Evolutionary conservation across 805 yeast genomes (phyloP).

Genomic region (Saccharomyces jurei): DNA sequence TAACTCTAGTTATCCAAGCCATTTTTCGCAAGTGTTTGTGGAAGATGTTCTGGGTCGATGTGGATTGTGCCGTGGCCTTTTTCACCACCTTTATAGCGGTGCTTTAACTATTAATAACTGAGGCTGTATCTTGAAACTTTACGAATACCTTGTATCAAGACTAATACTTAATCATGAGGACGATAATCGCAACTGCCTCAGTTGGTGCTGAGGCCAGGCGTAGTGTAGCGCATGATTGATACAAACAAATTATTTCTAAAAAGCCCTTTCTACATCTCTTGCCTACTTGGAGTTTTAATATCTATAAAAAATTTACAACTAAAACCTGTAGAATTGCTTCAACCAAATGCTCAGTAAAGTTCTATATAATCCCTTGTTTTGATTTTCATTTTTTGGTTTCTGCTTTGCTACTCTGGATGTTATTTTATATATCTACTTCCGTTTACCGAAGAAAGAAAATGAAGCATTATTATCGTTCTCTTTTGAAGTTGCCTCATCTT

Average conservation of each 20-base stretch:
- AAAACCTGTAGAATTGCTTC: background rate
- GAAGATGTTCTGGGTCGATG: conserved; percentile 37
- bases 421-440: background rate
- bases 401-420: background rate
- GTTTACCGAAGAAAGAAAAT: conserved; percentile 17
- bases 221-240: too few species aligned
- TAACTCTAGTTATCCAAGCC: conserved; percentile 2
- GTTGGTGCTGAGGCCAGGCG: too few species aligned
- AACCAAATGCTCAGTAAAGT: background rate
- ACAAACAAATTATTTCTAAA: too few species aligned
- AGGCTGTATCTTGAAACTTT: conserved; percentile 25
- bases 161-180: too few species aligned
- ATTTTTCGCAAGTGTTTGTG: background rate
- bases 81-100: conserved; percentile 43
- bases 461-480: conserved; percentile 1
- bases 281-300: background rate
- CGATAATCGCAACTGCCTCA: too few species aligned
- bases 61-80: conserved; percentile 43
- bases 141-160: too few species aligned
- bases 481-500: conserved; percentile 3
- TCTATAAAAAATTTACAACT: background rate
- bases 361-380: background rate
- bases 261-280: too few species aligned
- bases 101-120: conserved; percentile 26
- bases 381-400: background rate